Evolutionary conservation across 179 eudicot species (phyloP).

Genomic region (Heliamphora pulchella): DNA sequence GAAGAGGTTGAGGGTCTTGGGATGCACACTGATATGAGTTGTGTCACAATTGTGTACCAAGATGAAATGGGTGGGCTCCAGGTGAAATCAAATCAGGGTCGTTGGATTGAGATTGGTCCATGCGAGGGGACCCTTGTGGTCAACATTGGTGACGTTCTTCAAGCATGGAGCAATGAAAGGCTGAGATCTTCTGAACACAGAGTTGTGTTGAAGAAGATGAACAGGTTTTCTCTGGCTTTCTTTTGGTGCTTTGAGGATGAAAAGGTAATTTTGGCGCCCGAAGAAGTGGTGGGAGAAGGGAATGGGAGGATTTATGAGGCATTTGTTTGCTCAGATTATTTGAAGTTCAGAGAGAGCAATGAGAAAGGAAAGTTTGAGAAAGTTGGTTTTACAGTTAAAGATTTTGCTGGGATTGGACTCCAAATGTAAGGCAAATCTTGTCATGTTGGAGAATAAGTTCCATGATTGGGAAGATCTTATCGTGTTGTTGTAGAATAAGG

Average conservation of each 20-base stretch:
- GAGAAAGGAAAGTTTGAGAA: conserved; percentile 42
- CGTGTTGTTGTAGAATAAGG: conserved; percentile 5
- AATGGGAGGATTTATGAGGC: conserved; percentile 46
- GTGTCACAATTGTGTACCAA: conserved; percentile 46
- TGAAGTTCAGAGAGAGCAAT: conserved; percentile 34
- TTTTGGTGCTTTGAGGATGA: conserved; percentile 88
- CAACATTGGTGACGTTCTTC: conserved; percentile 58
- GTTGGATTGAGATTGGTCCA: conserved; percentile 40
- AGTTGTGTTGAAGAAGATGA: conserved; percentile 40
- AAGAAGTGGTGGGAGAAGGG: conserved; percentile 54
- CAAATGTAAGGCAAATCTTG: background rate
- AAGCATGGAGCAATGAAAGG: conserved; percentile 60
- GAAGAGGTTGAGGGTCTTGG: conserved; percentile 55
- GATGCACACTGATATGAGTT: conserved; percentile 53
- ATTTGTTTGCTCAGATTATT: conserved; percentile 41
- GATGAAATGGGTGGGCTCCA: conserved; percentile 60
- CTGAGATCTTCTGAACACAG: conserved; percentile 52
- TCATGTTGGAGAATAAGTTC: conserved; percentile 2
- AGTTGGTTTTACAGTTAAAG: conserved; percentile 43
- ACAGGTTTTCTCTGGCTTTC: conserved; percentile 61
- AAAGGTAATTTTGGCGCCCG: conserved; percentile 64
- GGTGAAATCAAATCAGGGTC: conserved; percentile 42
- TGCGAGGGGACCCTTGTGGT: conserved; percentile 44
- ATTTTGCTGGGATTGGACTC: conserved; percentile 28
- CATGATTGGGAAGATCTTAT: background rate